These are phyloP conservation scores for Fragaria nilgerrensis DNA, from an alignment of 306 rosid genomes.

Conservation along the genomic window DNA sequence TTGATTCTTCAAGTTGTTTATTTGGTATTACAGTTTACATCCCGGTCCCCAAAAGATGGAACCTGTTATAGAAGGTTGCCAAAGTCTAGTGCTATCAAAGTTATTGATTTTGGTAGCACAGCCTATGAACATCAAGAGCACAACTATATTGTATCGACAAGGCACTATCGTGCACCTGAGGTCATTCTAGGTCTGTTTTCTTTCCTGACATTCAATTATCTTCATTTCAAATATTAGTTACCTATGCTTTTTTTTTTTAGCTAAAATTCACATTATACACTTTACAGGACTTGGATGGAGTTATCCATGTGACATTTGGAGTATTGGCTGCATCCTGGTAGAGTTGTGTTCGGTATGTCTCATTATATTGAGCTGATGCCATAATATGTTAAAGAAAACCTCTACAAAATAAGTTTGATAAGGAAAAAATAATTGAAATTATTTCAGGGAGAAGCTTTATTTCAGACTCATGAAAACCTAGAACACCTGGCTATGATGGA, in stretches of 20 bases:
- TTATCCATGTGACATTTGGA: conserved; percentile 83
- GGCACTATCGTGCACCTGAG: conserved; percentile 91
- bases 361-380: not conserved
- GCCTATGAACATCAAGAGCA: conserved; percentile 70
- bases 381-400: not conserved
- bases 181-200: conserved; percentile 68
- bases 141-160: conserved; percentile 74
- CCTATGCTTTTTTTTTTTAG: not conserved
- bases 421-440: not conserved
- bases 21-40: conserved; percentile 43
- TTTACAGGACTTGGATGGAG: conserved; percentile 81
- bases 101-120: conserved; percentile 86
- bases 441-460: conserved; percentile 76
- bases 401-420: not conserved
- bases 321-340: conserved; percentile 81
- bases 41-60: conserved; percentile 51
- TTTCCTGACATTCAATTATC: not conserved
- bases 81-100: conserved; percentile 78
- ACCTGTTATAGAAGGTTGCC: conserved; percentile 65
- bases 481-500: conserved; percentile 96
- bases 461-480: conserved; percentile 82
- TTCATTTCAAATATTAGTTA: not conserved
- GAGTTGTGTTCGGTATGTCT: conserved; percentile 70
- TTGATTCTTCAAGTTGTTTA: not conserved
- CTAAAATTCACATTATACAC: not conserved